Evolutionary conservation across 169 alveolate genomes (phyloP), one percentile per base, ranked within the genome.

Genomic region (Eimeria necatrix): DNA sequence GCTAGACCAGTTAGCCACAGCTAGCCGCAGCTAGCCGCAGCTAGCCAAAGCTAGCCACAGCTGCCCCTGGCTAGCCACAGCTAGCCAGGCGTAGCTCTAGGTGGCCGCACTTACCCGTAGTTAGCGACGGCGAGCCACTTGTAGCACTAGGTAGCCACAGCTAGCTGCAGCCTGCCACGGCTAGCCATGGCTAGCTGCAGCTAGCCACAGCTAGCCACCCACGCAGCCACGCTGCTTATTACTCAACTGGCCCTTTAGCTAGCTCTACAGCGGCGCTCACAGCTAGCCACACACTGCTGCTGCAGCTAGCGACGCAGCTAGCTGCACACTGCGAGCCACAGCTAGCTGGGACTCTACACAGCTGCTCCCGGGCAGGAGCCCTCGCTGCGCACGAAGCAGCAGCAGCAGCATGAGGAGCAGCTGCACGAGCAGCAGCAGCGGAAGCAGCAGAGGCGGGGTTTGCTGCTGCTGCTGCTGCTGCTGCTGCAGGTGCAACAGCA

Each of bases 311-410:
- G 8, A 56, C 20, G 20, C 9, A n/a, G 26, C 26, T 64, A n/a
- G 76, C 26, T n/a, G 20, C 14, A 56, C 20, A 56, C 64, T 8
- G 64, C 64, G 64, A 56, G 64, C 64, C 14, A 14, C 14, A 14
- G 64, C 64, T 56, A 64, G 76, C 76, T n/a, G 26, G 76, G 64
- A 56, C 64, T 56, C 20, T n/a, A n/a, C n/a, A n/a, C n/a, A n/a
- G 64, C 64, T 14, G 14, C 8, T 56, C 64, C 20, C 64, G 20
- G 14, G 20, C 64, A 56, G 64, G 64, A 14, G 20, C 64, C 64
- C 14, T n/a, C n/a, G n/a, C n/a, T n/a, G n/a, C n/a, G n/a, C n/a
- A n/a, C n/a, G n/a, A n/a, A n/a, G n/a, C n/a, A n/a, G n/a, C n/a
- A n/a, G 9, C 26, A 64, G 76, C 41, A 14, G 32, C 76, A 64